Evolutionary conservation across 139 green algal species (phyloP).

Genomic region (Chara braunii): DNA sequence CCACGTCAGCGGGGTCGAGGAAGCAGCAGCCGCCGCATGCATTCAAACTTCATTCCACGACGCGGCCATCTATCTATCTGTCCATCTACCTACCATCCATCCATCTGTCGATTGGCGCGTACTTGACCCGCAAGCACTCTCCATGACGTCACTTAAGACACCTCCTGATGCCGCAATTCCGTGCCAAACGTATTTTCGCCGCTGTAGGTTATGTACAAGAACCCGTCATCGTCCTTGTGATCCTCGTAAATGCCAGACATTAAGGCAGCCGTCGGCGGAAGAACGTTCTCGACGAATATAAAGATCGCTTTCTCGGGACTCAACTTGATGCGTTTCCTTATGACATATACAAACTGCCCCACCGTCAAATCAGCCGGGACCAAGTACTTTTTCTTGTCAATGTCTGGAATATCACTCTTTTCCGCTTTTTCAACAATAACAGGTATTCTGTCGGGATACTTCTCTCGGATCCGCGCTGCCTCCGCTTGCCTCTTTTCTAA

Average conservation of each 20-base stretch:
- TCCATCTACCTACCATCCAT: no score
- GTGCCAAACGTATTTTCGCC: conserved; percentile 53
- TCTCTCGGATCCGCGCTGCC: conserved; percentile 85
- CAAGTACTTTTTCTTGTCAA: conserved; percentile 99
- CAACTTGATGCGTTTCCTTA: conserved; percentile 95
- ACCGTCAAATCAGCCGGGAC: conserved; percentile 94
- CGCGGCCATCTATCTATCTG: no score
- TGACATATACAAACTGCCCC: conserved; percentile 99
- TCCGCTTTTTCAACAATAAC: conserved; percentile 97
- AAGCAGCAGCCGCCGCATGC: no score
- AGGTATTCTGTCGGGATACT: conserved; percentile 92
- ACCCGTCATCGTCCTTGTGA: conserved; percentile 96
- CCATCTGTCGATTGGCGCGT: no score
- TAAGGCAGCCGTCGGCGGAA: conserved; percentile 88
- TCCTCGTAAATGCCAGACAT: conserved; percentile 97
- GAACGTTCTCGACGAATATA: conserved; percentile 95
- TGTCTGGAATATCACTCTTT: conserved; percentile 92
- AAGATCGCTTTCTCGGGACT: conserved; percentile 96
- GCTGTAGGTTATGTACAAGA: conserved; percentile 95
- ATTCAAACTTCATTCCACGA: no score
- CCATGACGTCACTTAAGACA: no score
- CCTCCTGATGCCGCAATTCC: no score
- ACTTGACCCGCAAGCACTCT: no score
- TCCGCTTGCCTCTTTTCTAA: conserved; percentile 94
- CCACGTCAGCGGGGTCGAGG: no score